These are phyloP conservation scores for Nicotiana paniculata DNA, from an alignment of 257 asterid species.

Conservation along the genomic window DNA sequence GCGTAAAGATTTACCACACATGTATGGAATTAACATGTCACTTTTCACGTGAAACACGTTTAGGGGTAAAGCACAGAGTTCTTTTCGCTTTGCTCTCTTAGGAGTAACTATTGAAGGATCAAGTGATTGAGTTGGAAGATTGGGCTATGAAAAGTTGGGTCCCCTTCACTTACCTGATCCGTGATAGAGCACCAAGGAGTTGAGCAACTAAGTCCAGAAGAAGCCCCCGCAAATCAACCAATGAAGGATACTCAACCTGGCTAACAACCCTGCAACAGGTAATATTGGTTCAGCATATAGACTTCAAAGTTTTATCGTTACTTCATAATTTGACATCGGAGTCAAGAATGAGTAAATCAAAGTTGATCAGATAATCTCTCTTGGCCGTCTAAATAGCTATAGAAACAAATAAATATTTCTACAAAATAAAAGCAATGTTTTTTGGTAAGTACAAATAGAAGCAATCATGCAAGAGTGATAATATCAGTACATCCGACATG, in stretches of 20 bases:
- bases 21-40: neutral
- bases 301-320: neutral
- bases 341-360: neutral
- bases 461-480: neutral
- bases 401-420: neutral
- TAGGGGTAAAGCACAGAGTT: neutral
- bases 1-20: neutral
- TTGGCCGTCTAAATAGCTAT: neutral
- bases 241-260: constrained; percentile 96
- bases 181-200: constrained; percentile 96
- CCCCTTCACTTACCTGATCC: constrained; percentile 61
- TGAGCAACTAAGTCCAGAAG: constrained; percentile 99
- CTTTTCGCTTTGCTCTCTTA: neutral
- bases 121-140: neutral
- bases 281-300: constrained; percentile 9
- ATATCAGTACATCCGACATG: neutral
- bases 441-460: neutral
- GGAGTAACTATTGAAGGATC: neutral
- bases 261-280: constrained; percentile 79
- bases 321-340: neutral
- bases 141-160: neutral
- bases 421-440: neutral
- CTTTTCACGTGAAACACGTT: neutral
- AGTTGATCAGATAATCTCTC: neutral
- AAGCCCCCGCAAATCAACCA: constrained; percentile 98